Evolutionary conservation across 1,284 basidiomycete genomes (phyloP).

Genomic region (Uromyces viciae-fabae): DNA sequence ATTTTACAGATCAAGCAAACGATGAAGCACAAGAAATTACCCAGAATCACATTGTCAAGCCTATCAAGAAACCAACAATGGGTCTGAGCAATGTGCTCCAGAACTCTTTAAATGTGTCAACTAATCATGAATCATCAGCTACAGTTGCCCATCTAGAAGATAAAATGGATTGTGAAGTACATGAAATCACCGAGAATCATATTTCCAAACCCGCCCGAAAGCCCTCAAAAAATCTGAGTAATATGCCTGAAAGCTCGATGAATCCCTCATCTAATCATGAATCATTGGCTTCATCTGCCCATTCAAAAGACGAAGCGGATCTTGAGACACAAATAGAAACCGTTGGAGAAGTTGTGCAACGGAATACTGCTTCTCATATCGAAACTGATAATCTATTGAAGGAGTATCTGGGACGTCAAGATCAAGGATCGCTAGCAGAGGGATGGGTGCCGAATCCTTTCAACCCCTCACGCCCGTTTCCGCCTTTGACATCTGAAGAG

Average conservation of each 20-base stretch:
- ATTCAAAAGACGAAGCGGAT: too few species aligned
- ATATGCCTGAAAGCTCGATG: not conserved
- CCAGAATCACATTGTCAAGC: slow-evolving; percentile 1
- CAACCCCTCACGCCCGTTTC: slow-evolving; percentile 31
- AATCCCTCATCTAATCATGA: not conserved
- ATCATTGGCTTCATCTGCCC: too few species aligned
- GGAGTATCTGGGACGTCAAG: slow-evolving; percentile 4
- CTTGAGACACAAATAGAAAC: too few species aligned
- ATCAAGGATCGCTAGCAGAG: not conserved
- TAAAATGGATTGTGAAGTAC: not conserved
- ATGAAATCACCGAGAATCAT: too few species aligned
- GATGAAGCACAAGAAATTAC: too few species aligned
- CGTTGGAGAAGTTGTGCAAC: too few species aligned
- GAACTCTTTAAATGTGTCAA: not conserved
- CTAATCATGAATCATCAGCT: not conserved
- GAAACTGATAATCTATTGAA: not conserved
- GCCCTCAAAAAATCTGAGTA: not conserved
- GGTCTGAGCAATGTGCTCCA: not conserved
- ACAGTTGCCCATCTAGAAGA: too few species aligned
- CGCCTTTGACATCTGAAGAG: slow-evolving; percentile 30
- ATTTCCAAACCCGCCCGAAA: not conserved
- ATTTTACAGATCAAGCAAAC: too few species aligned
- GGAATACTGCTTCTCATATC: too few species aligned
- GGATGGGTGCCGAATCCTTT: slow-evolving; percentile 28
- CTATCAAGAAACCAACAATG: not conserved